Percentiles rank a stretch among this genome's conserved stretches.
Evolutionary conservation across 371 early-diverging fungal species (phyloP).

Genomic region (Coemansia sp.): DNA sequence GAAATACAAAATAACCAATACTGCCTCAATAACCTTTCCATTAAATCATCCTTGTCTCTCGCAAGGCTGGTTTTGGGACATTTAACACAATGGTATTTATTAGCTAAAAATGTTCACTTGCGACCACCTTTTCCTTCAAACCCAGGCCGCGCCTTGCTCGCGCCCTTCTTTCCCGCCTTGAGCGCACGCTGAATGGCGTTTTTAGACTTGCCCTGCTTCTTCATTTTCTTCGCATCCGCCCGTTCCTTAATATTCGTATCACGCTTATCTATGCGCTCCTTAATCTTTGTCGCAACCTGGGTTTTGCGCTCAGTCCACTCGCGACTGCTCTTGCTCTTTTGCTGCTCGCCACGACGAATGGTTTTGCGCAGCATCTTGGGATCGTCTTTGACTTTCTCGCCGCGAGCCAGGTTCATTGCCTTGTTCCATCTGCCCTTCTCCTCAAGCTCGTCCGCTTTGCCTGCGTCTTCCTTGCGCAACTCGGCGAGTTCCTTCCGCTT

Average conservation of each 20-base stretch:
- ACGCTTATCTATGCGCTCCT: constrained; percentile 72
- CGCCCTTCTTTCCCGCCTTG: constrained; percentile 21
- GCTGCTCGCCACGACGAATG: constrained; percentile 78
- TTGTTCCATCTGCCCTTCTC: constrained; percentile 83
- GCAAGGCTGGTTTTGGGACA: no score
- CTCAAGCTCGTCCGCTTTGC: constrained; percentile 59
- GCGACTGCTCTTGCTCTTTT: constrained; percentile 78
- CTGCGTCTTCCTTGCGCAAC: constrained; percentile 66
- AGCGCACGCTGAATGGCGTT: constrained; percentile 32
- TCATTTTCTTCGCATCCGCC: constrained; percentile 73
- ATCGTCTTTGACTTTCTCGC: constrained; percentile 91
- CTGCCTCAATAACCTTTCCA: no score
- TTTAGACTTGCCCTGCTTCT: constrained; percentile 58
- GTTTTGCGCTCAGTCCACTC: constrained; percentile 78
- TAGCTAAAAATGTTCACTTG: constrained; percentile 4
- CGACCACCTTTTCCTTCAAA: constrained; percentile 39
- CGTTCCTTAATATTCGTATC: constrained; percentile 74
- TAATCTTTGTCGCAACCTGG: constrained; percentile 63
- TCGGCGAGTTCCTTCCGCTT: constrained; percentile 77
- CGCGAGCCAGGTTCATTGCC: constrained; percentile 75
- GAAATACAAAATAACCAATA: neutral
- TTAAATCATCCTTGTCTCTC: no score
- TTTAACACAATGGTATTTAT: neutral
- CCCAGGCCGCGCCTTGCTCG: constrained; percentile 44
- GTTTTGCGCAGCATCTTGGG: constrained; percentile 85